Evolutionary conservation across 768 basidiomycete species (phyloP).

Genomic region (Panaeolus papilionaceus): DNA sequence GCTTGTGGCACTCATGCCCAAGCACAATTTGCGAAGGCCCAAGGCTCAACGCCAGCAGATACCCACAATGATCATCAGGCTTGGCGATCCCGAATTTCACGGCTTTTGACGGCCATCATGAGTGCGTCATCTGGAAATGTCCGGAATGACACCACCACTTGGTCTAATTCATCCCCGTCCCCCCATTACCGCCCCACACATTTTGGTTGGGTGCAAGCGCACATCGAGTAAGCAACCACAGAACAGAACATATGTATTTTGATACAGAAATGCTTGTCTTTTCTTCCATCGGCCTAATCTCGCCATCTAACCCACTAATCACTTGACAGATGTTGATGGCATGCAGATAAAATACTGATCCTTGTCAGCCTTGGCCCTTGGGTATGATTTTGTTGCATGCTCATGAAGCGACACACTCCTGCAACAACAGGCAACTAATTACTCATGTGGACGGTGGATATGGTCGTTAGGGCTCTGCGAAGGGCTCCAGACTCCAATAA

Average conservation of each 20-base stretch:
- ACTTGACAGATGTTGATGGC: background rate
- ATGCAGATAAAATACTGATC: background rate
- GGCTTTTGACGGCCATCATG: background rate
- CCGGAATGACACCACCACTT: too few relatives aligned
- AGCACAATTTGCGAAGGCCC: too few relatives aligned
- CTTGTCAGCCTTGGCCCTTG: background rate
- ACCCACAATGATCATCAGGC: background rate
- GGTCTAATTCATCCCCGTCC: too few relatives aligned
- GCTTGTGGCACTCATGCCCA: too few relatives aligned
- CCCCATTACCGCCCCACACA: too few relatives aligned
- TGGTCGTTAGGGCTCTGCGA: background rate
- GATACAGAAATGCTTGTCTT: too few relatives aligned
- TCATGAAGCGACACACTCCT: background rate
- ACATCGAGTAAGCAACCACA: too few relatives aligned
- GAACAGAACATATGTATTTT: too few relatives aligned
- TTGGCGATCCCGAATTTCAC: background rate
- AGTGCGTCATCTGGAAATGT: too few relatives aligned
- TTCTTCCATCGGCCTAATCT: background rate
- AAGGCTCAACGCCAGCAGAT: too few relatives aligned
- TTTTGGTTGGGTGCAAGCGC: too few relatives aligned
- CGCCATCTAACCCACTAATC: background rate
- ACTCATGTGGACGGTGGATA: background rate
- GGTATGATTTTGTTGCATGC: background rate
- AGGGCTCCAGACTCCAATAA: background rate
- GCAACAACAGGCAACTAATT: background rate